Base-by-base conservation (phyloP, 2,329 filamentous ascomycete species). In the Monascus ruber region DNA sequence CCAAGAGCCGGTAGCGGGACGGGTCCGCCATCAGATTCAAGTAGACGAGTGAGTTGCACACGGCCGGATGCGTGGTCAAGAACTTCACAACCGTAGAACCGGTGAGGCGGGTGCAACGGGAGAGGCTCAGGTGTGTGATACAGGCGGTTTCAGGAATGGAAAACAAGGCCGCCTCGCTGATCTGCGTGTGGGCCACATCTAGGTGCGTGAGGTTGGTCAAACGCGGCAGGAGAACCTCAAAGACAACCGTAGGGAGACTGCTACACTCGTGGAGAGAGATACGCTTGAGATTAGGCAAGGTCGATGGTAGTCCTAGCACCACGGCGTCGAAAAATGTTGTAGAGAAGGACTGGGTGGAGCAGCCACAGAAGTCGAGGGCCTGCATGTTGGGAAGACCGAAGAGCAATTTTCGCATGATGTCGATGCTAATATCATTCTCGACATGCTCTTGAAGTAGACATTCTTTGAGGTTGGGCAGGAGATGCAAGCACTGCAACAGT, bases 371-470 rank as follows among this genome's bases (percentile, higher is more conserved):
- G 57, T 91, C 85, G 24, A 89, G 53, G 1, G 81, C 83, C 43
- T 73, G 70, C 38, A 91, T 63, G 33, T 66, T 64, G 1, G 78
- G 75, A 43, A 86, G 68, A 6, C 72, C 76, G 45, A 76, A 76
- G 52, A 89, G 77, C 33, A 91, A 65, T 60, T 84, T 86, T 45
- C 71, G 68, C 33, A 89, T 62, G 11, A 89, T 80, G 10, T 73
- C 68, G n/a, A 69, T 67, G 50, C 78, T 74, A 35, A 89, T 68
- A 49, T 91, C 85, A 36, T 81, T 77, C 55, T 88, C 83, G 38
- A 91, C 70, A 50, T 89, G 83, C 62, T 91, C 85, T 64, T 88
- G 84, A 11, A 79, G 77, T 36, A 89, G 68, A 54, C 87, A 85
- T 62, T 89, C 85, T 52, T 80, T 78, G 27, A 91, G 67, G 51